Conservation (phyloP, 2,329 filamentous ascomycete genomes). For the Pseudogymnoascus verrucosus region DNA sequence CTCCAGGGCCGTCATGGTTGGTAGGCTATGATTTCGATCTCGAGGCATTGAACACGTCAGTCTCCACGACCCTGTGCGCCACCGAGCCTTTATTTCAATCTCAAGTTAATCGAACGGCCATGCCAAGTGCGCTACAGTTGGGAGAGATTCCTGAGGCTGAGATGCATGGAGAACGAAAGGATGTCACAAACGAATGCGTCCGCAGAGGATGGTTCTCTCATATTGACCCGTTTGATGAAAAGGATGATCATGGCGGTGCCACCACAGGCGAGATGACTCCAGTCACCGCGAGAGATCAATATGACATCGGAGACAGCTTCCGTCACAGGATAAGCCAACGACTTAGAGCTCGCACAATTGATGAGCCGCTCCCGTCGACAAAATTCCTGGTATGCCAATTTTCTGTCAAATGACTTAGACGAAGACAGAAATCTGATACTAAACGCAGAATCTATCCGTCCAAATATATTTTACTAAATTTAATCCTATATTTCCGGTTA, state of each 20-base stretch:
- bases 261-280: background rate
- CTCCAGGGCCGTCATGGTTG: background rate
- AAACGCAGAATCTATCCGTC: slow-evolving; percentile 9
- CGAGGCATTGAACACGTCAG: slow-evolving; percentile 9
- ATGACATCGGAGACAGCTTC: slow-evolving; percentile 8
- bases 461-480: slow-evolving; percentile 15
- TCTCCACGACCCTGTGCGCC: background rate
- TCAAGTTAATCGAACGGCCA: background rate
- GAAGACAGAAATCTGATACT: background rate
- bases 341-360: background rate
- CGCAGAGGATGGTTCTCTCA: background rate
- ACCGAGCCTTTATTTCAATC: background rate
- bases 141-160: background rate
- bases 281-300: background rate
- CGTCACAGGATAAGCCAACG: background rate
- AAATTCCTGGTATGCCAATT: slow-evolving; percentile 10
- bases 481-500: slow-evolving; percentile 16
- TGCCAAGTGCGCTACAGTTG: background rate
- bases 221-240: background rate
- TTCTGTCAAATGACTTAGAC: background rate
- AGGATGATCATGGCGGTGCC: background rate
- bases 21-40: slow-evolving; percentile 8
- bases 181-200: background rate
- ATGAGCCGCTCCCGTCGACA: slow-evolving; percentile 11
- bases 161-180: background rate